Base-by-base conservation (phyloP, 2,329 filamentous ascomycete genomes). In the Epichloe uncinata region DNA sequence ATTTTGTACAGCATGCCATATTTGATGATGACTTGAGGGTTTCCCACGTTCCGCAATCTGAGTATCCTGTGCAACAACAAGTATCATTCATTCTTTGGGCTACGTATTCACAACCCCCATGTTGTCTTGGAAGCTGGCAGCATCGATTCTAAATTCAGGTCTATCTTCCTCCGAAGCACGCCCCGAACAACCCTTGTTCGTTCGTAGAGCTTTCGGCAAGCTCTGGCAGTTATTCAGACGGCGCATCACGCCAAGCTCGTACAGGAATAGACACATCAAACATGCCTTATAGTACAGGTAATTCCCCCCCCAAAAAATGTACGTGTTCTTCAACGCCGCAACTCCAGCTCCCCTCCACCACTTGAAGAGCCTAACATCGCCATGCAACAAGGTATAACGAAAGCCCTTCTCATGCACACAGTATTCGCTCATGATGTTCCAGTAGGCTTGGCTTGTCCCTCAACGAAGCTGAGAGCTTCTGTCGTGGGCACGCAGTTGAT, bases 401-500 rank as follows among this genome's bases (percentile, higher is more conserved):
- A 30, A 30, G 26, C 15, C n/a, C n/a, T 30, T 20, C 12, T n/a
- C 34, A 30, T 36, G n/a, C 12, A 45, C 42, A 22, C 40, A 36
- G 13, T 9, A 20, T 16, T 15, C 44, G 8, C 4, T 52, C 22
- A 36, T 43, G 56, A 52, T 61, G 48, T 44, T 53, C 45, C 55
- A 11, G 46, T 43, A 26, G 66, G 66, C 56, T 67, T 69, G 16
- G 66, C 66, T 61, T 95, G 88, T 18, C 89, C 91, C 65, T 97
- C 91, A 12, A 98, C 90, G 64, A 98, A 98, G 61, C 87, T 84
- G 58, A 98, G 72, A 30, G 93, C 93, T 60, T 93, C 87, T 56
- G 95, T 87, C 50, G 82, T 81, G 54, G 80, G 83, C 46, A 96
- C 90, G 48, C 91, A 91, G 69, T 93, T 87, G 61, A 98, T 95